phyloP scores from a whole-genome alignment of 768 basidiomycete species.

The Boletus rubropictus region DNA sequence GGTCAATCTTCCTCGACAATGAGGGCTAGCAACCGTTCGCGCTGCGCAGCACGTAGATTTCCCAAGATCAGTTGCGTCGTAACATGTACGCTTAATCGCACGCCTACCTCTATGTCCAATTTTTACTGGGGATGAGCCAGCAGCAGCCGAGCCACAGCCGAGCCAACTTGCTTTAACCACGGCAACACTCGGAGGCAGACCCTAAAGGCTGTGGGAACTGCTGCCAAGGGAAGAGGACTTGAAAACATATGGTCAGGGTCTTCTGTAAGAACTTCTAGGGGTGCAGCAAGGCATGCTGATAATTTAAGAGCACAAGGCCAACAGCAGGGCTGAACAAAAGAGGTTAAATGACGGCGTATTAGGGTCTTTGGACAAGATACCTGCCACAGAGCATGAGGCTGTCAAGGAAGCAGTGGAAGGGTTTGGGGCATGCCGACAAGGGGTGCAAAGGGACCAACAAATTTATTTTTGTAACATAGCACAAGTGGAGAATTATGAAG shows the following conservation, averaged over 20 bases:
- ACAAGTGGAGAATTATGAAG: conserved; percentile 63
- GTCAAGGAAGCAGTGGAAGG: conserved; percentile 46
- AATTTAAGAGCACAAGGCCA: conserved; percentile 44
- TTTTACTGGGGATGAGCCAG: too few species aligned
- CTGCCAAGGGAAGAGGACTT: too few species aligned
- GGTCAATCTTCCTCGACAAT: too few species aligned
- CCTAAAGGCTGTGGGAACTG: too few species aligned
- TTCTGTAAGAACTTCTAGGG: conserved; percentile 68
- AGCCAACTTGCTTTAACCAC: too few species aligned
- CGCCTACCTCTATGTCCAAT: too few species aligned
- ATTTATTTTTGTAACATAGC: conserved; percentile 64
- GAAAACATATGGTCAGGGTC: conserved; percentile 85
- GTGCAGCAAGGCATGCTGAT: conserved; percentile 54
- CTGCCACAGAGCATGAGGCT: conserved; percentile 75
- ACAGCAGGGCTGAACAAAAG: neutral
- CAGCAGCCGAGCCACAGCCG: too few species aligned
- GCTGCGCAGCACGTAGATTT: too few species aligned
- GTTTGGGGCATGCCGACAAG: conserved; percentile 47
- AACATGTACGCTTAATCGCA: too few species aligned
- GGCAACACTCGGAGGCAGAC: too few species aligned
- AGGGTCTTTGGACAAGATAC: conserved; percentile 98
- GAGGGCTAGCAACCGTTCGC: too few species aligned
- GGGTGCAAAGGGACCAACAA: conserved; percentile 50
- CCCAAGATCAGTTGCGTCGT: too few species aligned
- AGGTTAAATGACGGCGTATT: conserved; percentile 34